Base-by-base conservation (phyloP, 139 green algal species). In the Zygnema cylindricum region DNA sequence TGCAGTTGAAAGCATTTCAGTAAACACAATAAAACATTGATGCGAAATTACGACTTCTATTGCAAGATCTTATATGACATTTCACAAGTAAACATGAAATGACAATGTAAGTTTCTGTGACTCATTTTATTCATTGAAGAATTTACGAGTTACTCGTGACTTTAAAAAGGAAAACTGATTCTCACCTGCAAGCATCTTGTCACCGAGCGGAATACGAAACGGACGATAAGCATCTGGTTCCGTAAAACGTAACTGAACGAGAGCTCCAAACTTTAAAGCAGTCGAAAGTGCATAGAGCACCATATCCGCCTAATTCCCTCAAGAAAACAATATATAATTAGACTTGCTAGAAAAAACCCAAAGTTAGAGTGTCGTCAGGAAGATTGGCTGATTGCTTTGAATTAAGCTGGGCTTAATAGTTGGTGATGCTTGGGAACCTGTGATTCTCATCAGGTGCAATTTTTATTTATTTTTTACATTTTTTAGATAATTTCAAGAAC, bases 271-370 rank as follows among this genome's bases (percentile, higher is more conserved):
- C 54, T 93, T 93, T 41, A 93, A 69, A 30, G 91, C 71, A 32
- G 89, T 93, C 22, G 91, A 93, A 1, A 91, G 30, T 7, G 38
- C 84, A 76, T 93, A 93, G 55, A 93, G 91, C 21, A 88, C 25
- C 91, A 93, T 93, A 22, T 93, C 91, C 22, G 77, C 89, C 84
- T 93, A 69, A 30, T 43, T 30, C 30, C 57, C 57, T 30, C 57
- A 25, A n/a, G n/a, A n/a, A n/a, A n/a, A n/a, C n/a, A n/a, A n/a
- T n/a, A n/a, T n/a, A n/a, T n/a, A n/a, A n/a, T n/a, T n/a, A n/a
- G n/a, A n/a, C n/a, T n/a, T n/a, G n/a, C n/a, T n/a, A n/a, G n/a
- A n/a, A n/a, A n/a, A n/a, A n/a, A n/a, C n/a, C n/a, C n/a, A n/a
- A n/a, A n/a, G n/a, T n/a, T n/a, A n/a, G n/a, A n/a, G n/a, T n/a